phyloP scores from a whole-genome alignment of 192 early-diverging fungal species.

The Entomortierella chlamydospora region DNA sequence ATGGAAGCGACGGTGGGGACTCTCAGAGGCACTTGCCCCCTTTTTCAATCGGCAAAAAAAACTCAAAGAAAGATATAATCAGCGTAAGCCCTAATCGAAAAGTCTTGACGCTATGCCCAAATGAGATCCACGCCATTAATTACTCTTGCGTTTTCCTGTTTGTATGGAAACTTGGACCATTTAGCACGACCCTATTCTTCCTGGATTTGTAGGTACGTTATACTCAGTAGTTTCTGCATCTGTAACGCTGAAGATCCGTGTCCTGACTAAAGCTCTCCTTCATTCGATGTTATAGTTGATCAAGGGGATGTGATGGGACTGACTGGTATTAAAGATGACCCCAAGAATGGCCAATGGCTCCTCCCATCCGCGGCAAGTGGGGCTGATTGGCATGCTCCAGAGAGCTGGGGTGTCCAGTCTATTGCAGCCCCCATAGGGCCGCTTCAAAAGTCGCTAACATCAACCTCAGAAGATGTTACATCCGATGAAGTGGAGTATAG shows the following conservation, averaged over 20 bases:
- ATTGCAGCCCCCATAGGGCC: slow-evolving; percentile 1
- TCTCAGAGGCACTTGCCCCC: slow-evolving; percentile 12
- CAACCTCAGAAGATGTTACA: slow-evolving; percentile 26
- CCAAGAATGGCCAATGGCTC: slow-evolving; percentile 21
- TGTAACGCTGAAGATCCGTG: too few relatives aligned
- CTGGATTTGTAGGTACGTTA: slow-evolving; percentile 28
- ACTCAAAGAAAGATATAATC: slow-evolving; percentile 23
- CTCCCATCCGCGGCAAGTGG: slow-evolving; percentile 10
- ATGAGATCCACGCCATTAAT: neutral
- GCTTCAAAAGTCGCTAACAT: slow-evolving; percentile 21
- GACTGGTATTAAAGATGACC: slow-evolving; percentile 21
- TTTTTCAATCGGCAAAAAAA: slow-evolving; percentile 35
- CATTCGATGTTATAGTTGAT: slow-evolving; percentile 5
- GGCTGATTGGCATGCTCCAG: slow-evolving; percentile 42
- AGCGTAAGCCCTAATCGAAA: neutral
- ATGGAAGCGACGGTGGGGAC: slow-evolving; percentile 37
- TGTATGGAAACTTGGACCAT: too few relatives aligned
- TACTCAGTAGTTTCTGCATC: too few relatives aligned
- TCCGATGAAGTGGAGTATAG: slow-evolving; percentile 47
- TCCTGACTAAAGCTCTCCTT: neutral
- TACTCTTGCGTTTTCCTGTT: neutral
- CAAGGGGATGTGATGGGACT: slow-evolving; percentile 25
- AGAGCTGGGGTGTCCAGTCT: slow-evolving; percentile 49
- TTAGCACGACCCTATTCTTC: slow-evolving; percentile 15
- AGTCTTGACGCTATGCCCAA: too few relatives aligned